Base-by-base conservation (phyloP, 495 filamentous ascomycete species). In the Penicillium daleae region DNA sequence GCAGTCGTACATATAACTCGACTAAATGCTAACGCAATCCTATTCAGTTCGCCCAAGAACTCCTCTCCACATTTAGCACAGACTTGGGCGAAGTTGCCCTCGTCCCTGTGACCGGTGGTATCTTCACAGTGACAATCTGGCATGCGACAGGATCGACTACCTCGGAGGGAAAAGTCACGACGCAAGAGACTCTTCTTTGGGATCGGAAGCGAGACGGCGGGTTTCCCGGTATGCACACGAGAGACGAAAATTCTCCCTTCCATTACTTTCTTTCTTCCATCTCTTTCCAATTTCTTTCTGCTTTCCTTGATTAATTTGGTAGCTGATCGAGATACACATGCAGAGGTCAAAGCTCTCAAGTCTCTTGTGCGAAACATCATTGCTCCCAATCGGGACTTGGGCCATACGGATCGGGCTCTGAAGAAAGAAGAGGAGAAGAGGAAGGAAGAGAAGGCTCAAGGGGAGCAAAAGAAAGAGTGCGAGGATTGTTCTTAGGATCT, bases 61-160 rank as follows among this genome's bases (percentile, higher is more conserved):
- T 99, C 56, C 88, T 99, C 61, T 95, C 92, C n/a, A 99, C 95
- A 7, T 99, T 99, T 80, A 82, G 84, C 54, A 93, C 87, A 13
- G 82, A 87, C 58, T 82, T 99, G 0, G 93, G 94, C 49, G 94
- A 98, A 75, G 89, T 99, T 15, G 86, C 95, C n/a, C 86, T 99
- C 0, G 84, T 94, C 42, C 95, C 95, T 0, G 72, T 87, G 19
- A 96, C 92, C 0, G 93, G 95, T 26, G 95, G 95, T 0, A 75
- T 90, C 24, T 99, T 99, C 71, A 81, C 84, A 13, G 85, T 97
- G 6, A 82, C 88, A 51, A 85, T 92, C 39, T 77, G 80, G 63
- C 74, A 80, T 67, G 62, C 66, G 9, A 66, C 63, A 7, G 13
- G 31, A n/a, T 26, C 24, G 29, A 26, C 39, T 27, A 22, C 54